phyloP scores from a whole-genome alignment of 1,284 basidiomycete species.

The Trichosporon sp. region DNA sequence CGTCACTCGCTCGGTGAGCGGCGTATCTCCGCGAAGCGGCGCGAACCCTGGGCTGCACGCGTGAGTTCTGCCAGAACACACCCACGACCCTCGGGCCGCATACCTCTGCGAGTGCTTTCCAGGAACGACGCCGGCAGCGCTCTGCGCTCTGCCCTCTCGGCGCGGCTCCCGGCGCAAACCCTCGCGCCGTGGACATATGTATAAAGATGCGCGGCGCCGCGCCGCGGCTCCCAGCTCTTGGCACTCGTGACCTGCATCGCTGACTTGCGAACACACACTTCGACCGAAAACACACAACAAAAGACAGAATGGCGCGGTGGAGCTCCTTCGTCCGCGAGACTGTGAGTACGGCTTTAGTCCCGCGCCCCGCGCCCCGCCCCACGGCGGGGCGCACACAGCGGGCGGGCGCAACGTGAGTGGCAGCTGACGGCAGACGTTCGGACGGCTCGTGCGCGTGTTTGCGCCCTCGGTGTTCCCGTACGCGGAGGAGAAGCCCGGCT shows the following conservation, averaged over 20 bases:
- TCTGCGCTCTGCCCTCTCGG: too few relatives aligned
- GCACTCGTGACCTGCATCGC: too few relatives aligned
- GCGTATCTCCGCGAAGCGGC: background rate
- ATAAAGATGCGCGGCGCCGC: background rate
- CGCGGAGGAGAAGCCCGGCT: constrained; percentile 23
- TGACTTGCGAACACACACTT: background rate
- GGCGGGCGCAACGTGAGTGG: too few relatives aligned
- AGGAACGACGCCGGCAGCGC: too few relatives aligned
- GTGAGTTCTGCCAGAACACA: background rate
- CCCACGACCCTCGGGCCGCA: background rate
- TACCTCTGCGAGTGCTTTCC: too few relatives aligned
- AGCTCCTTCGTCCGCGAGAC: constrained; percentile 1
- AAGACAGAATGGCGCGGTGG: background rate
- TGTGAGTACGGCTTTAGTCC: background rate
- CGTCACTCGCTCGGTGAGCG: background rate
- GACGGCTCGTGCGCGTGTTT: background rate
- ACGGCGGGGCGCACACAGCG: too few relatives aligned
- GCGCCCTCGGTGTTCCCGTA: constrained; percentile 19
- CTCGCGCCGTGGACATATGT: background rate
- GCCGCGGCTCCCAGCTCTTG: too few relatives aligned
- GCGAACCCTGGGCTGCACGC: background rate
- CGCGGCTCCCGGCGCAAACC: background rate
- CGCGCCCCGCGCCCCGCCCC: background rate
- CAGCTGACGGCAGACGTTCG: background rate
- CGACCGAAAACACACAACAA: background rate